These are phyloP conservation scores for Penicillium sp. DNA, from an alignment of 2,329 filamentous ascomycete genomes.

Conservation along the genomic window DNA sequence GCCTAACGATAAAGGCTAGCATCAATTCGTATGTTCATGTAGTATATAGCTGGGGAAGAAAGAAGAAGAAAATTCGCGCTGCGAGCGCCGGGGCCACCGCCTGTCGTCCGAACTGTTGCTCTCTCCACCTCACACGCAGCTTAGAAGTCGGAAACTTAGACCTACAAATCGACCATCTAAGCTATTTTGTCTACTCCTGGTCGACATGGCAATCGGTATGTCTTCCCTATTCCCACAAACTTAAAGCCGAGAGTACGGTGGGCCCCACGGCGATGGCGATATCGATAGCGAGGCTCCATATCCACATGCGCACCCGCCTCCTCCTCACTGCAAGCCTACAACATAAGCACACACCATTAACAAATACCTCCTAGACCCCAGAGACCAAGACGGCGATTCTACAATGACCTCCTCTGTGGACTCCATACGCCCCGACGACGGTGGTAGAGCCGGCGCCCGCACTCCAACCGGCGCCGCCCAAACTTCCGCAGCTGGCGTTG, in stretches of 20 bases:
- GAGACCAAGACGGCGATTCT: constrained; percentile 56
- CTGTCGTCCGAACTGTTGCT: constrained; percentile 14
- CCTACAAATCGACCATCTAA: background rate
- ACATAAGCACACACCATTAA: constrained; percentile 2
- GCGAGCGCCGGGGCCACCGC: constrained; percentile 21
- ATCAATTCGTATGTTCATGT: constrained; percentile 15
- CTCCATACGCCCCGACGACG: constrained; percentile 38
- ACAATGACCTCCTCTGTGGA: constrained; percentile 54
- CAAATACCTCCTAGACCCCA: constrained; percentile 9
- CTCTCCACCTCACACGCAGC: constrained; percentile 15
- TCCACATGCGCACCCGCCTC: constrained; percentile 1
- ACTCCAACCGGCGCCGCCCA: constrained; percentile 40
- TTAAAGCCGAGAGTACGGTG: background rate
- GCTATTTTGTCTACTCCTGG: background rate
- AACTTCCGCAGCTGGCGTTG: constrained; percentile 25
- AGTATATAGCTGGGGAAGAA: constrained; percentile 11
- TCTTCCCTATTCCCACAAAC: background rate
- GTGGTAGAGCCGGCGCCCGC: constrained; percentile 38
- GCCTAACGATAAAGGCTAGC: constrained; percentile 3
- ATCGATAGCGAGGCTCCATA: constrained; percentile 5
- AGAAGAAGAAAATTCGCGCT: constrained; percentile 24
- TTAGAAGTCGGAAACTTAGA: background rate
- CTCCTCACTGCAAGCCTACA: background rate
- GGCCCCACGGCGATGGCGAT: constrained; percentile 1
- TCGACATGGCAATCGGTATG: constrained; percentile 27